Percentiles rank a stretch among this genome's conserved stretches.
Evolutionary conservation across 345 rosid species (phyloP).

Genomic region (Citrus hindsii): DNA sequence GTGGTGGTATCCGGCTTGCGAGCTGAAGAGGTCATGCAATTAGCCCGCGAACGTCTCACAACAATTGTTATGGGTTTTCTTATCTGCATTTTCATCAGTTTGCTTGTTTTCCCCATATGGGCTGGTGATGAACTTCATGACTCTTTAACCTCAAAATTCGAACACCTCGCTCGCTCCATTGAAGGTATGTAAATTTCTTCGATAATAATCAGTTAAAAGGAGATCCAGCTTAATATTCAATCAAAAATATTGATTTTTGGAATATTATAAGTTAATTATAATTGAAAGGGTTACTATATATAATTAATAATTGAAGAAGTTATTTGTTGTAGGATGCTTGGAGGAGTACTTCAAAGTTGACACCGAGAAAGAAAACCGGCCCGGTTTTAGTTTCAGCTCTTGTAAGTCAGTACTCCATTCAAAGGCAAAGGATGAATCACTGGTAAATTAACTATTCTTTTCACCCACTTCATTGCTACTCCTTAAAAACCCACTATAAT

Average conservation of each 20-base stretch:
- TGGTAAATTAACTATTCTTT: constrained; percentile 32
- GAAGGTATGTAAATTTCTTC: constrained; percentile 42
- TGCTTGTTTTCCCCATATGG: constrained; percentile 76
- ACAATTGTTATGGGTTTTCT: constrained; percentile 67
- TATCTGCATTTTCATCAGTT: constrained; percentile 51
- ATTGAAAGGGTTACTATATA: too few species aligned
- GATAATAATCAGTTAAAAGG: not conserved
- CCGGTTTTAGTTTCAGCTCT: constrained; percentile 13
- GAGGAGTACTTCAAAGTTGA: constrained; percentile 34
- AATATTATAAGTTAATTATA: too few species aligned
- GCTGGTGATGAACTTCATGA: constrained; percentile 85
- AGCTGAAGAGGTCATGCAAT: constrained; percentile 36
- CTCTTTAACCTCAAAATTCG: constrained; percentile 50
- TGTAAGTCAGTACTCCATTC: constrained; percentile 51
- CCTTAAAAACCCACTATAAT: not conserved
- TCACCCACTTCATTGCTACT: not conserved
- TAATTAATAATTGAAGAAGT: too few species aligned
- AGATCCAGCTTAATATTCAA: not conserved
- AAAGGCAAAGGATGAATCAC: constrained; percentile 54
- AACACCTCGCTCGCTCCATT: constrained; percentile 52
- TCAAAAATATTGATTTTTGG: too few species aligned
- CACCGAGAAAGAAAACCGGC: constrained; percentile 27
- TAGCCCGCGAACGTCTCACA: constrained; percentile 64
- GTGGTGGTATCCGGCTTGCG: constrained; percentile 73
- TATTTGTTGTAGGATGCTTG: constrained; percentile 34